Base-by-base conservation (phyloP, 768 basidiomycete species). In the Chalciporus sphaerocephalus region DNA sequence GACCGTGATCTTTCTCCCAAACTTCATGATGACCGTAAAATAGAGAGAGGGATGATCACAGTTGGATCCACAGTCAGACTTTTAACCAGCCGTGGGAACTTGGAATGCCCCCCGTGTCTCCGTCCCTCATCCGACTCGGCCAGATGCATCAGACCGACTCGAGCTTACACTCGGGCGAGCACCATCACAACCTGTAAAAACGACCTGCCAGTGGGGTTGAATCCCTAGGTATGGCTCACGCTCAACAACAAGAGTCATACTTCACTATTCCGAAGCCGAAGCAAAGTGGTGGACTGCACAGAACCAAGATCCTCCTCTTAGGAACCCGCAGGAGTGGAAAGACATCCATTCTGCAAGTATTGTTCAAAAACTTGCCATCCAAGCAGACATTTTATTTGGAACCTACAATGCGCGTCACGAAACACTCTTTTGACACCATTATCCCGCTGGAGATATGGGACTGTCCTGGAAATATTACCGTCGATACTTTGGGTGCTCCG, bases 361-460 rank as follows among this genome's bases (percentile, higher is more conserved):
- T 96, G n/a, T 95, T 98, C 73, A 83, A 93, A 54, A 74, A 83
- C 51, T 71, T 92, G 36, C 75, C 82, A 0, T 78, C 89, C 0
- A 92, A 89, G 58, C 85, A 95, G 53, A 84, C 90, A 0, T 90
- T 95, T 60, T 96, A 85, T 68, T 78, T 96, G 53, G 93, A 95
- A 57, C 81, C 88, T 2, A 93, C 92, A 1, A 83, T 83, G 67
- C 80, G 85, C 42, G 74, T 89, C 36, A 75, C 75, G 38, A 90
- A 84, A 57, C 80, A 85, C 59, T 63, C 71, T 25, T 85, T 89
- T 66, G 87, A 96, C 67, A 87, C 92, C 33, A 82, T 95, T 52
- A 83, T 96, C 50, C 91, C 92, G 1, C 78, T 97, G 28, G 90
- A 96, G 62, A 81, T 97, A 61, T 96, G 92, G 92, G 93, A 96